Percentiles rank a stretch among this genome's conserved stretches.
Conservation (phyloP, 768 basidiomycete genomes). For the Daedalea quercina region DNA sequence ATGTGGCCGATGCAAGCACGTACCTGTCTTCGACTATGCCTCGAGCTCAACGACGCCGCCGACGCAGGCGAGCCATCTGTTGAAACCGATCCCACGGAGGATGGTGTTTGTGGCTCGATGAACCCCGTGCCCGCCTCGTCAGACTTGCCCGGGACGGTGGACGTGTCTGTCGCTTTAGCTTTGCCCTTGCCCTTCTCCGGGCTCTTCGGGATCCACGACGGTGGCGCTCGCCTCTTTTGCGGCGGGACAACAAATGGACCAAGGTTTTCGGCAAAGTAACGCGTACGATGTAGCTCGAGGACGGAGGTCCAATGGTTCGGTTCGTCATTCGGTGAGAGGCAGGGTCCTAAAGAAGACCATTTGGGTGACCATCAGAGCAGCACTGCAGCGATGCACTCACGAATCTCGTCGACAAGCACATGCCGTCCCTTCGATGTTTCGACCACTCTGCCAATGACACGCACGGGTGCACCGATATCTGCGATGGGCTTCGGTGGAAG, state of each 20-base stretch:
- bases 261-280: constrained; percentile 35
- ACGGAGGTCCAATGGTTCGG: constrained; percentile 50
- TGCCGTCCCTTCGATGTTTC: constrained; percentile 7
- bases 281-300: constrained; percentile 41
- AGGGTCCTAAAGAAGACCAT: constrained; percentile 30
- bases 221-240: neutral
- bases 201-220: neutral
- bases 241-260: constrained; percentile 43
- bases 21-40: neutral
- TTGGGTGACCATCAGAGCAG: neutral
- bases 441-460: constrained; percentile 10
- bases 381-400: constrained; percentile 2
- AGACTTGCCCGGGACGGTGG: neutral
- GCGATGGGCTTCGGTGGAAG: constrained; percentile 7
- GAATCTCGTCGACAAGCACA: constrained; percentile 11
- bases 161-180: neutral
- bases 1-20: neutral
- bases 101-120: constrained; percentile 2
- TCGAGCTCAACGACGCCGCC: constrained; percentile 9
- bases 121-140: neutral
- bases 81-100: neutral
- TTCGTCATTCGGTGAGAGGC: constrained; percentile 51
- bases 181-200: neutral
- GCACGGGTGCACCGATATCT: constrained; percentile 9
- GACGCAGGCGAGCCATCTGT: constrained; percentile 10